Base-by-base conservation (phyloP, 2,329 filamentous ascomycete genomes). In the Orbilia blumenaviensis region DNA sequence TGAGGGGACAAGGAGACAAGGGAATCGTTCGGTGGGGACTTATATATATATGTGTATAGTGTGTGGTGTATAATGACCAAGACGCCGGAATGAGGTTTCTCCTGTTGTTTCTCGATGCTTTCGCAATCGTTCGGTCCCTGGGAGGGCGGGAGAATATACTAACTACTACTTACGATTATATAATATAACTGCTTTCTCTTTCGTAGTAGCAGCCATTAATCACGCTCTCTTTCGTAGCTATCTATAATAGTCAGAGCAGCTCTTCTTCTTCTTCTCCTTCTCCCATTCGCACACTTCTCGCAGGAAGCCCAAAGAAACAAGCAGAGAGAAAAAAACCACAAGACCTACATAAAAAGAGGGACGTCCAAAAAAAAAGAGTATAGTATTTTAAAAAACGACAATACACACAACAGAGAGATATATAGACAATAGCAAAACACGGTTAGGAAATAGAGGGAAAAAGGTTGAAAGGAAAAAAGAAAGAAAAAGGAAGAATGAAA, bases 341-440 rank as follows among this genome's bases (percentile, higher is more conserved):
- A 67, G 77, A 79, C 77, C 80, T 81, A 82, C 81, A 82, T 81
- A 23, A 80, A 82, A 81, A 82, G n/a, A n/a, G n/a, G 34, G 36
- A 52, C 27, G 36, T 21, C 27, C 21, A 23, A 61, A 63, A 38
- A 61, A 67, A 75, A 78, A 79, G 78, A 78, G 77, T 60, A 60
- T 66, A 44, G 36, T 61, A 52, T 64, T 62, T 34, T 34, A 34
- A 34, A 61, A 61, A 54, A 52, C 5, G 25, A 61, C 42, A 69
- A 23, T 50, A 69, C 34, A 63, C 32, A 23, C 12, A 38, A 25
- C 29, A 38, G 18, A 38, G 52, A 56, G 32, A 56, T 56, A 56
- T 69, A 48, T 10, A 68, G 21, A 62, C 12, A 48, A 27, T 21
- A 48, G 23, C 1, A 21, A 18, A 21, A 5, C 23, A 46, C 23